These are phyloP conservation scores for Podospora pseudocomata DNA, from an alignment of 495 filamentous ascomycete genomes.

Conservation along the genomic window DNA sequence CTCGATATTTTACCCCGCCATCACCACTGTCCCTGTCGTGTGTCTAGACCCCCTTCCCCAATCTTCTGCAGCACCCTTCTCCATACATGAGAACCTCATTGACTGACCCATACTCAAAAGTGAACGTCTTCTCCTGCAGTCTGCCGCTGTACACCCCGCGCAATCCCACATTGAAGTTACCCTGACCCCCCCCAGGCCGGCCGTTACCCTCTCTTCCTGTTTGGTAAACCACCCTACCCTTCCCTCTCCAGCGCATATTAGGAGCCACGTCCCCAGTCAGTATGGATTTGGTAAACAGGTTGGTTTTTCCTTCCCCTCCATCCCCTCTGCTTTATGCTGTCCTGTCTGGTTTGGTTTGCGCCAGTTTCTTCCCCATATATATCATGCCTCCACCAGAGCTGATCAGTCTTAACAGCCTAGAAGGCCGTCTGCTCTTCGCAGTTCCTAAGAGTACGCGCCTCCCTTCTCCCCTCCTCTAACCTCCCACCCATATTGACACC, in stretches of 20 bases:
- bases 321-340: slow-evolving; percentile 1
- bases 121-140: slow-evolving; percentile 15
- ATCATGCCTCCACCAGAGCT: slow-evolving; percentile 32
- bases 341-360: slow-evolving; percentile 9
- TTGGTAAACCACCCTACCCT: neutral
- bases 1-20: slow-evolving; percentile 10
- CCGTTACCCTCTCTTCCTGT: neutral
- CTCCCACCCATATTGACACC: slow-evolving; percentile 9
- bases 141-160: slow-evolving; percentile 5
- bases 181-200: neutral
- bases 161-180: slow-evolving; percentile 2
- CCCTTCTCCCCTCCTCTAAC: slow-evolving; percentile 15
- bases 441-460: slow-evolving; percentile 85
- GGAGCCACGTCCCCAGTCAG: slow-evolving; percentile 11
- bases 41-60: slow-evolving; percentile 5
- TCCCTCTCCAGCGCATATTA: slow-evolving; percentile 4
- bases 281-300: slow-evolving; percentile 88
- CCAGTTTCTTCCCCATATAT: neutral
- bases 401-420: slow-evolving; percentile 57
- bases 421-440: slow-evolving; percentile 90
- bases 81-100: slow-evolving; percentile 2
- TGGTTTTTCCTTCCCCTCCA: slow-evolving; percentile 40
- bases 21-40: slow-evolving; percentile 3
- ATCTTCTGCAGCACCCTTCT: neutral
- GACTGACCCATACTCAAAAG: slow-evolving; percentile 3